These are phyloP conservation scores for Venturiaceae sp. DNA, from an alignment of 2,329 filamentous ascomycete species.

Conservation along the genomic window DNA sequence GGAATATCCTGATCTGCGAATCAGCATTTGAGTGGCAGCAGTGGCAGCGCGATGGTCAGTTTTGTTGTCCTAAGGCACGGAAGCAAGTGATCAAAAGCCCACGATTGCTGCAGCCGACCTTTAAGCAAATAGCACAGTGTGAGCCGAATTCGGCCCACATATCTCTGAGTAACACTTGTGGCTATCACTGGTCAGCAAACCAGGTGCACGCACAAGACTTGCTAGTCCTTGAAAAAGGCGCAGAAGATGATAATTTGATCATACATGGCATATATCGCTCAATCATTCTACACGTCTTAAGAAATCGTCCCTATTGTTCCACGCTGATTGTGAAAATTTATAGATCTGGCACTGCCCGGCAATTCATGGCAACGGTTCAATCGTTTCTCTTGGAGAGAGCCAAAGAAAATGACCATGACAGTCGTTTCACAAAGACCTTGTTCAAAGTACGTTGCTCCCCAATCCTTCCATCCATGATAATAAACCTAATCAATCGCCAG, in stretches of 20 bases:
- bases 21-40: background rate
- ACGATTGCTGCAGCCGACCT: background rate
- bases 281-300: background rate
- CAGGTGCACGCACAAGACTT: background rate
- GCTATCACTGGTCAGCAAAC: background rate
- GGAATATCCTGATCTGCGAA: conserved; percentile 4
- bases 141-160: background rate
- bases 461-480: conserved; percentile 33
- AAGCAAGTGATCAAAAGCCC: background rate
- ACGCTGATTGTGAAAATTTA: conserved; percentile 1
- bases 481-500: conserved; percentile 38
- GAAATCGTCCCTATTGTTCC: background rate
- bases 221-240: background rate
- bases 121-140: background rate
- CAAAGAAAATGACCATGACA: conserved; percentile 34
- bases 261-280: background rate
- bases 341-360: conserved; percentile 12
- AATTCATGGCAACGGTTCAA: conserved; percentile 36
- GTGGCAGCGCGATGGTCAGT: background rate
- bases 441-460: conserved; percentile 22
- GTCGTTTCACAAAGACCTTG: conserved; percentile 29
- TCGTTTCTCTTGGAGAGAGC: conserved; percentile 39
- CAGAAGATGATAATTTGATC: background rate
- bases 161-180: background rate
- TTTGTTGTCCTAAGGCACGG: background rate